Evolutionary conservation across 1,284 basidiomycete genomes (phyloP).

Genomic region (Cutaneotrichosporon mucoides): DNA sequence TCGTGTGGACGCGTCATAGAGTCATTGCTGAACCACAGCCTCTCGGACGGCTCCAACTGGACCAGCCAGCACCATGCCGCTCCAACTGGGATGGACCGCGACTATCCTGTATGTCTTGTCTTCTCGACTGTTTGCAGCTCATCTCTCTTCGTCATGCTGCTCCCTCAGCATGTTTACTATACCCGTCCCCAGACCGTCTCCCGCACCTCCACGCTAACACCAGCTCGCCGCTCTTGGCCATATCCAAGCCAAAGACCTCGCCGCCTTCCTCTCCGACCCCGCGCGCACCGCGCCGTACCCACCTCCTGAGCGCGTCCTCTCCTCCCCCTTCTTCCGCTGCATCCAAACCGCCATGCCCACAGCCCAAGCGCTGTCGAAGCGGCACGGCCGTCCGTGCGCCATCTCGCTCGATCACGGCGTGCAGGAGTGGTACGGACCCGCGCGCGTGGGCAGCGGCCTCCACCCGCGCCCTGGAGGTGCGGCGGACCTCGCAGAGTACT

Average conservation of each 20-base stretch:
- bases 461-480: conserved; percentile 40
- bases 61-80: conserved; percentile 21
- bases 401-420: conserved; percentile 18
- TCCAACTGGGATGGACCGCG: conserved; percentile 51
- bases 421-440: conserved; percentile 12
- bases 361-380: conserved; percentile 24
- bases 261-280: conserved; percentile 30
- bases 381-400: background rate
- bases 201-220: too few species aligned
- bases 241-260: conserved; percentile 38
- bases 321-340: conserved; percentile 52
- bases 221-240: conserved; percentile 52
- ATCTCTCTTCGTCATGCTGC: too few species aligned
- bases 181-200: too few species aligned
- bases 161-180: too few species aligned
- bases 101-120: too few species aligned
- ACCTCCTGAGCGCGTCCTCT: conserved; percentile 40
- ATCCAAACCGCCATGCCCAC: conserved; percentile 52
- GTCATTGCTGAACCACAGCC: conserved; percentile 8
- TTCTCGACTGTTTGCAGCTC: too few species aligned
- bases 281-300: conserved; percentile 29
- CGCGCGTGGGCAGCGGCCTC: conserved; percentile 30
- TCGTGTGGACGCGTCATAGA: too few species aligned
- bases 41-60: conserved; percentile 8
- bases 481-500: conserved; percentile 26